Evolutionary conservation across 139 green algal genomes (phyloP), one percentile per base, ranked within the genome.

Genomic region (Auxenochlorella pyrenoidosa): DNA sequence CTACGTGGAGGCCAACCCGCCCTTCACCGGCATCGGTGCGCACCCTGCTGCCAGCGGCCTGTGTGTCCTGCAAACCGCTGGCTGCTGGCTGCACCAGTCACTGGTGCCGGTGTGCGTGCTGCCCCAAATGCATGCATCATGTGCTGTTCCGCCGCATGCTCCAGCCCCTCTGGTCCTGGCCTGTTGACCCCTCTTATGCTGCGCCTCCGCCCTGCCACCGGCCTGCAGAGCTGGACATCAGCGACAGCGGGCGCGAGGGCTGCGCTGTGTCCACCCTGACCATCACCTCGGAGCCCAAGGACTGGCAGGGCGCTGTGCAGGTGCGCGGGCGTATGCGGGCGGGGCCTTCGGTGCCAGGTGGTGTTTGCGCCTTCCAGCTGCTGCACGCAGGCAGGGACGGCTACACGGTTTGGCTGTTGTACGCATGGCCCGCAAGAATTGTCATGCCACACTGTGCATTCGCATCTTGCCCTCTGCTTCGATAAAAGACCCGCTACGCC

Each of bases 261-360:
- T 99, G 97, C 88, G 91, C 93, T 13, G 98, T 99, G 65, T 95
- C 93, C 63, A 99, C 97, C 15, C 93, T 99, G 44, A 99, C 96
- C 75, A 92, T 99, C 86, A 98, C 94, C 24, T 91, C 92, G 10
- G 97, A 99, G 92, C 96, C 98, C 26, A 86, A 89, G 18, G 90
- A 99, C 89, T 99, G 97, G 97, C 83, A 89, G 38, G 93, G 91
- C 15, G 95, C 96, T 47, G 80, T 94, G 43, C 76, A 88, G 86
- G 93, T 95, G 79, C 10, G 75, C 28, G 66, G 30, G 63, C n/a
- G n/a, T n/a, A n/a, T n/a, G 63, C 24, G 63, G 2, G 63, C 5
- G 24, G 72, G 72, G 13, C 36, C 36, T 10, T 28, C 8, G 36
- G 13, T 30, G 26, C 3, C 13, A 16, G 5, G 21, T 68, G 21